These are phyloP conservation scores for Kwoniella newhampshirensis DNA, from an alignment of 768 basidiomycete species.

Conservation along the genomic window DNA sequence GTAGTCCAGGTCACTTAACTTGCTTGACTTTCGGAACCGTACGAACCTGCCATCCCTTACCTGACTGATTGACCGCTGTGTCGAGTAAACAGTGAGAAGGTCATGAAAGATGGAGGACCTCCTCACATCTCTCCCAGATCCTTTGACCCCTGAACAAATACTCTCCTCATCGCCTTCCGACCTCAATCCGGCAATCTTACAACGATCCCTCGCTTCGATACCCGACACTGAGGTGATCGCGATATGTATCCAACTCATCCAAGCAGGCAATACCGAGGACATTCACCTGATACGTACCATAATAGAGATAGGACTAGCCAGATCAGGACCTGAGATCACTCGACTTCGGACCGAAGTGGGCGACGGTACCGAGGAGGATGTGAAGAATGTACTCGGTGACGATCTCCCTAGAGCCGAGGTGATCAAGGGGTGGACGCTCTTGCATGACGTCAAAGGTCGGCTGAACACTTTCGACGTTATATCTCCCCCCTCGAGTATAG, in stretches of 20 bases:
- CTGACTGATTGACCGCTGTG: too few relatives aligned
- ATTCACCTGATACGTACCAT: background rate
- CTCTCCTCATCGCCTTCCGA: background rate
- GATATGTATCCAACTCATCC: slow-evolving; percentile 11
- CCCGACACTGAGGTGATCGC: slow-evolving; percentile 19
- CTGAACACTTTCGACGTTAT: slow-evolving; percentile 21
- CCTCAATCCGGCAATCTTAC: background rate
- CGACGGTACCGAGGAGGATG: background rate
- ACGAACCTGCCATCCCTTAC: too few relatives aligned
- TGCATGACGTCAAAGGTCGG: slow-evolving; percentile 55
- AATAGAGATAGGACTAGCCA: slow-evolving; percentile 11
- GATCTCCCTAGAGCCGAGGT: background rate
- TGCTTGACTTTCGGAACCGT: too few relatives aligned
- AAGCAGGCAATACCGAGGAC: slow-evolving; percentile 9
- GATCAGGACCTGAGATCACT: slow-evolving; percentile 7
- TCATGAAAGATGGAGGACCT: too few relatives aligned
- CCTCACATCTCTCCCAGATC: too few relatives aligned
- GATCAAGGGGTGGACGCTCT: background rate
- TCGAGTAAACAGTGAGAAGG: too few relatives aligned
- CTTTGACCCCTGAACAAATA: too few relatives aligned
- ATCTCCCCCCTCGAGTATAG: background rate
- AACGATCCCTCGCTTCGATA: slow-evolving; percentile 13
- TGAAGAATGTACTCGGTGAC: background rate
- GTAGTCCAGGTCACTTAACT: too few relatives aligned
- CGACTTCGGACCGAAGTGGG: slow-evolving; percentile 8